These are phyloP conservation scores for Eutrema heterophyllum DNA, from an alignment of 345 rosid genomes.

Conservation along the genomic window DNA sequence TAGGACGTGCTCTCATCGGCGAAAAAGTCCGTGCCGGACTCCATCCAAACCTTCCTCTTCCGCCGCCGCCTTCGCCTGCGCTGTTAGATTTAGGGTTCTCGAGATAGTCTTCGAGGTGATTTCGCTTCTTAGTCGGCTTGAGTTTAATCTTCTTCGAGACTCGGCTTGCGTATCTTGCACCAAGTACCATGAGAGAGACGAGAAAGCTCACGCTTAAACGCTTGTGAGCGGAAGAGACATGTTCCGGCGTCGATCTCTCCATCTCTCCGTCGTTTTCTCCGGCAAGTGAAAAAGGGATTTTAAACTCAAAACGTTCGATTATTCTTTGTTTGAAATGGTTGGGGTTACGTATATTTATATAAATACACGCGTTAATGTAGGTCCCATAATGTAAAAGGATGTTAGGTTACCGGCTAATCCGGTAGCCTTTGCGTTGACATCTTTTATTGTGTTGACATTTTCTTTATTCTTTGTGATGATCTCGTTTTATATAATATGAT, in stretches of 20 bases:
- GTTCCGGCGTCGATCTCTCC: slow-evolving; percentile 26
- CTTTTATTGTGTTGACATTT: slow-evolving; percentile 22
- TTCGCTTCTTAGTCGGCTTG: slow-evolving; percentile 16
- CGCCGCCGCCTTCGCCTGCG: neutral
- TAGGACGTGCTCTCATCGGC: slow-evolving; percentile 40
- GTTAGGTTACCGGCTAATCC: slow-evolving; percentile 30
- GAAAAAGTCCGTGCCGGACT: slow-evolving; percentile 29
- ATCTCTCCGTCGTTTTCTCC: slow-evolving; percentile 11
- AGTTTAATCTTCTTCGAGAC: slow-evolving; percentile 45
- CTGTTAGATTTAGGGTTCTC: slow-evolving; percentile 9
- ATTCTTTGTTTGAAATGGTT: neutral
- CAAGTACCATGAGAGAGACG: slow-evolving; percentile 45
- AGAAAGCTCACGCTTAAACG: slow-evolving; percentile 36
- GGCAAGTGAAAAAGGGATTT: neutral
- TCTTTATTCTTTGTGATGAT: slow-evolving; percentile 7
- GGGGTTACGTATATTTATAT: slow-evolving; percentile 19
- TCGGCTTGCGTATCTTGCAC: slow-evolving; percentile 52
- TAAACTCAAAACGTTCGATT: neutral
- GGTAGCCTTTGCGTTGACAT: slow-evolving; percentile 33
- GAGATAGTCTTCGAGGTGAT: slow-evolving; percentile 24
- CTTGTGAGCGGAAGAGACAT: slow-evolving; percentile 32
- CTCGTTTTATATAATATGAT: slow-evolving; percentile 9
- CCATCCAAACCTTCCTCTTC: slow-evolving; percentile 28
- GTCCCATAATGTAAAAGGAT: neutral
- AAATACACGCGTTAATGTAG: neutral